Base-by-base conservation (phyloP, 257 asterid genomes). In the Rehmannia glutinosa region DNA sequence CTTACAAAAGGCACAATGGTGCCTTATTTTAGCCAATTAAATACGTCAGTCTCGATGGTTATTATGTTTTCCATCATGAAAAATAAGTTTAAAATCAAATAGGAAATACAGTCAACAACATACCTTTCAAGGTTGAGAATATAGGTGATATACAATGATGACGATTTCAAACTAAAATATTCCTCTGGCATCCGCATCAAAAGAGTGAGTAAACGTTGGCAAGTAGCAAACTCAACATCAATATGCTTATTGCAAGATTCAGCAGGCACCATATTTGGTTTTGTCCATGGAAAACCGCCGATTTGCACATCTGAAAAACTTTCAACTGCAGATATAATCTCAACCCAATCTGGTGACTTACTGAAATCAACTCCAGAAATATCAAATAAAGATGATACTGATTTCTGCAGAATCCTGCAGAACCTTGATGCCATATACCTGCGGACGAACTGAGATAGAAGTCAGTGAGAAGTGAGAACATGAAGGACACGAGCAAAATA, bases 41-140 rank as follows among this genome's bases (percentile, higher is more conserved):
- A 21, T 74, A 16, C 24, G 25, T 47, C 50, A 2, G 21, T 23
- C 60, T 15, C 16, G 17, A 35, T 53, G 10, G 45, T 62, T 25
- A 42, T 54, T 53, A 23, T 39, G 66, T 54, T 74, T 59, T 24
- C 45, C 42, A 50, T 73, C 67, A 50, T 41, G 17, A 23, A 54
- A 33, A 6, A 38, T 45, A 62, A 38, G 72, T 72, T 61, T 54
- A 57, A 24, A 68, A 63, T 21, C 32, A 55, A 30, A 66, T 39
- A 21, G 45, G 70, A 72, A 61, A 69, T 11, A 30, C 33, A 63
- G 43, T 66, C 64, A 59, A 45, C 1, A 8, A 60, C 28, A 19
- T 84, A 90, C 98, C 95, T 81, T 70, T 93, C 98, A 62, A 88
- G 85, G 71, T 93, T 93, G 83, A 93, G 95, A 83, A 88, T 83